Base-by-base conservation (phyloP, 768 basidiomycete species). In the Crepidotus variabilis region DNA sequence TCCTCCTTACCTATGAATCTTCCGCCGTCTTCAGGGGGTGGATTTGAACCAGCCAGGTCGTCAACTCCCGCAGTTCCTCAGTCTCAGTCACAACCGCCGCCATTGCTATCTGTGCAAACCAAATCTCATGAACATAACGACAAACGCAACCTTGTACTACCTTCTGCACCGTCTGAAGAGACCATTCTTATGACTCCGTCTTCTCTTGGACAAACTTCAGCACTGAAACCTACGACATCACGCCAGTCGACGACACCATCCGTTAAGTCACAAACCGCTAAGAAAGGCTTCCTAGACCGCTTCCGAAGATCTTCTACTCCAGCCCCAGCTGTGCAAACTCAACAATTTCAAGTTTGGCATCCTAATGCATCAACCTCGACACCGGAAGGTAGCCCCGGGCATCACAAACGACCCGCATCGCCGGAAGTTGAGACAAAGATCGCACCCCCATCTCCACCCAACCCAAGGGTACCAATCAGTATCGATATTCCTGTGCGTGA, bases 121-220 rank as follows among this genome's bases (percentile, higher is more conserved):
- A 49, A 57, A 21, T 49, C 51, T 21, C 54, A 52, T 8, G 39
- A 50, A 14, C 34, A 52, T 52, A 21, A 49, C 54, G 57, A 65
- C 33, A 54, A 51, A 51, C 55, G 51, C 6, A 57, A 51, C n/a
- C 24, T 48, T 14, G 39, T 63, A 28, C 52, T 74, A 20, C 68
- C 72, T 43, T 72, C 72, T 28, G 64, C 69, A 36, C 67, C 71
- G 18, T 80, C 79, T 11, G 72, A 79, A 52, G 85, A 85, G 47
- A 77, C 80, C 8, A 71, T 83, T 36, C 75, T 87, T 34, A 78
- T 76, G 63, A 88, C 86, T 0, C 85, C 86, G 5, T 87, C 86
- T 11, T 87, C 87, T 1, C 76, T 87, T 16, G 81, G 82, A 2
- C 79, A 73, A 0, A 79, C 79, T 9, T 69, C 76, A 56, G 69